These are phyloP conservation scores for Penicillium paxilli DNA, from an alignment of 495 filamentous ascomycete species.

Conservation along the genomic window DNA sequence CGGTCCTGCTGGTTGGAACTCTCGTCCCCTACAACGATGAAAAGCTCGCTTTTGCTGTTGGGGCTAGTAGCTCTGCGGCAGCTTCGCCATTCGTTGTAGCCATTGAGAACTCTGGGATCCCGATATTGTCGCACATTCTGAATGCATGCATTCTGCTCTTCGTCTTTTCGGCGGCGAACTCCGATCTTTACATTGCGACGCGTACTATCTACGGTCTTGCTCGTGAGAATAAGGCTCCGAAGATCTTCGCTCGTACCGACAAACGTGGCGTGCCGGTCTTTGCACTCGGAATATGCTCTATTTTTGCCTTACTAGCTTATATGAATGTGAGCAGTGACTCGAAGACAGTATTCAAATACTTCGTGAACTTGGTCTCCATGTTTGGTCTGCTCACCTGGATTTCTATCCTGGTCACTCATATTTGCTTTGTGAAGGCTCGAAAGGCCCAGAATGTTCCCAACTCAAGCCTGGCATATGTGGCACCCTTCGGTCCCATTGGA, in stretches of 20 bases:
- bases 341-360: slow-evolving; percentile 74
- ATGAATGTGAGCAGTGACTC: slow-evolving; percentile 73
- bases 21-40: slow-evolving; percentile 56
- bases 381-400: slow-evolving; percentile 84
- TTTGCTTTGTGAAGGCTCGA: slow-evolving; percentile 74
- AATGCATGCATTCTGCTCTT: slow-evolving; percentile 75
- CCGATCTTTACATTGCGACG: slow-evolving; percentile 72
- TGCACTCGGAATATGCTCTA: slow-evolving; percentile 60
- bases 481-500: slow-evolving; percentile 67
- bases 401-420: slow-evolving; percentile 79
- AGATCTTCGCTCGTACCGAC: slow-evolving; percentile 69
- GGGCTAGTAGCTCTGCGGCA: slow-evolving; percentile 40
- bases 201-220: slow-evolving; percentile 80
- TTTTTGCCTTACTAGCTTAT: slow-evolving; percentile 70
- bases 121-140: slow-evolving; percentile 53
- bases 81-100: slow-evolving; percentile 67
- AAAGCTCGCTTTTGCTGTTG: slow-evolving; percentile 56
- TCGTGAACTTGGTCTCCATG: slow-evolving; percentile 80
- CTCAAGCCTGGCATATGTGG: slow-evolving; percentile 65
- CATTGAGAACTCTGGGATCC: slow-evolving; percentile 54
- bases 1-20: slow-evolving; percentile 53
- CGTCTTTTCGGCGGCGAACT: slow-evolving; percentile 79
- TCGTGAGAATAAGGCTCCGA: slow-evolving; percentile 72
- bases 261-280: slow-evolving; percentile 72
- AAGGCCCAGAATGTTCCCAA: slow-evolving; percentile 69